phyloP scores from a whole-genome alignment of 495 filamentous ascomycete genomes.

The Hypomontagnella monticulosa region DNA sequence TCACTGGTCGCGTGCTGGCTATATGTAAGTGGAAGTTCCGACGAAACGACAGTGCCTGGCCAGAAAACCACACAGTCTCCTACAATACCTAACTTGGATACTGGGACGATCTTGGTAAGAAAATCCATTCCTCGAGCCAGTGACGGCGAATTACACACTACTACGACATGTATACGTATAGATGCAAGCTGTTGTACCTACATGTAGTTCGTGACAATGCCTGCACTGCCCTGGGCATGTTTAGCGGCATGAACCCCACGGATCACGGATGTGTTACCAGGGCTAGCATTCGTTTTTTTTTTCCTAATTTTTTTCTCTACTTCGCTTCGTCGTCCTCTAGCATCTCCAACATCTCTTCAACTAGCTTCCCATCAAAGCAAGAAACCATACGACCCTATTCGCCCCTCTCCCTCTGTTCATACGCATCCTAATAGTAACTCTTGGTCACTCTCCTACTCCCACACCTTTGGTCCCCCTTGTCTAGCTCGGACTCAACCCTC shows the following conservation, averaged over 20 bases:
- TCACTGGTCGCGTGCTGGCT: constrained; percentile 20
- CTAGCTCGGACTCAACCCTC: constrained; percentile 20
- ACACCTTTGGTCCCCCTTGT: constrained; percentile 27
- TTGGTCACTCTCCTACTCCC: constrained; percentile 16
- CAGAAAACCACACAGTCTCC: constrained; percentile 22
- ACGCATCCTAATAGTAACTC: constrained; percentile 20
- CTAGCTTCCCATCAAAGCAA: constrained; percentile 23
- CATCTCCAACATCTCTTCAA: constrained; percentile 19
- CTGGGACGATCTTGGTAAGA: constrained; percentile 34
- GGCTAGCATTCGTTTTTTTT: constrained; percentile 8
- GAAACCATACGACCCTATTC: constrained; percentile 25
- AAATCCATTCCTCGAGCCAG: constrained; percentile 27
- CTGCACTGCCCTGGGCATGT: constrained; percentile 15
- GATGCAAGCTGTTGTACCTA: constrained; percentile 41
- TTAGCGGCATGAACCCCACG: constrained; percentile 33
- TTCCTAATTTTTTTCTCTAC: constrained; percentile 6
- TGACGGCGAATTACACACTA: constrained; percentile 23
- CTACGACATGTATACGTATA: constrained; percentile 4
- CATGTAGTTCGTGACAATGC: constrained; percentile 34
- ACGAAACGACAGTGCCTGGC: constrained; percentile 12
- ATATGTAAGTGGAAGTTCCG: constrained; percentile 21
- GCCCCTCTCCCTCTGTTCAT: constrained; percentile 20
- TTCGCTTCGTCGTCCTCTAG: constrained; percentile 22
- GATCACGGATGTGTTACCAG: constrained; percentile 23
- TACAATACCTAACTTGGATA: constrained; percentile 21